These are phyloP conservation scores for Colletotrichum liaoningense DNA, from an alignment of 2,329 filamentous ascomycete genomes.

Conservation along the genomic window DNA sequence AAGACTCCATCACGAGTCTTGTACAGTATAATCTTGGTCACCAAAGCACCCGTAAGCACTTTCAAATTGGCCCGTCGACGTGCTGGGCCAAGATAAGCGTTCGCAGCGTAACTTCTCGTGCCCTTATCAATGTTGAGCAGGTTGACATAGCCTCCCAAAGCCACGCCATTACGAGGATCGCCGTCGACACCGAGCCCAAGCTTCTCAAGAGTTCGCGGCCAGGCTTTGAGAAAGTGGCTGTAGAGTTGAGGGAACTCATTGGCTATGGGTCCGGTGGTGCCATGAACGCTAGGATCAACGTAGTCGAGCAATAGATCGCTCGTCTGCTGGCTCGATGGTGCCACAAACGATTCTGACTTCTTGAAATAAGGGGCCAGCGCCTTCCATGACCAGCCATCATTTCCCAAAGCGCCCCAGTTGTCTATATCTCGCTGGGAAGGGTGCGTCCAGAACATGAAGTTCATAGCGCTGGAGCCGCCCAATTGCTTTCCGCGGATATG, in stretches of 20 bases:
- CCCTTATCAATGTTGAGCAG: constrained; percentile 39
- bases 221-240: constrained; percentile 20
- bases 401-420: constrained; percentile 68
- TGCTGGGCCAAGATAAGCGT: constrained; percentile 38
- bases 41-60: constrained; percentile 39
- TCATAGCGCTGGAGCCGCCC: constrained; percentile 72
- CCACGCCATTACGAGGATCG: constrained; percentile 38
- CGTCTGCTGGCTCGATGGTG: constrained; percentile 4
- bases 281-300: constrained; percentile 17
- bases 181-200: constrained; percentile 33
- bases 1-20: constrained; percentile 1
- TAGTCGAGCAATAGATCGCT: constrained; percentile 10
- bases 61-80: constrained; percentile 39
- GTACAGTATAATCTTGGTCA: constrained; percentile 37
- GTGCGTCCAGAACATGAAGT: constrained; percentile 67
- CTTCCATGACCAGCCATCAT: constrained; percentile 69
- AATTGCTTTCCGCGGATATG: constrained; percentile 47
- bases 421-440: constrained; percentile 62
- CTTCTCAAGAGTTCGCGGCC: constrained; percentile 19
- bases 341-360: constrained; percentile 6
- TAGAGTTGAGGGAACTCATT: constrained; percentile 18
- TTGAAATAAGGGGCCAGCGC: constrained; percentile 39
- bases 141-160: constrained; percentile 32
- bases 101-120: constrained; percentile 41
- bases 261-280: constrained; percentile 3